Base-by-base conservation (phyloP, 495 filamentous ascomycete species). In the Neurospora sp. region DNA sequence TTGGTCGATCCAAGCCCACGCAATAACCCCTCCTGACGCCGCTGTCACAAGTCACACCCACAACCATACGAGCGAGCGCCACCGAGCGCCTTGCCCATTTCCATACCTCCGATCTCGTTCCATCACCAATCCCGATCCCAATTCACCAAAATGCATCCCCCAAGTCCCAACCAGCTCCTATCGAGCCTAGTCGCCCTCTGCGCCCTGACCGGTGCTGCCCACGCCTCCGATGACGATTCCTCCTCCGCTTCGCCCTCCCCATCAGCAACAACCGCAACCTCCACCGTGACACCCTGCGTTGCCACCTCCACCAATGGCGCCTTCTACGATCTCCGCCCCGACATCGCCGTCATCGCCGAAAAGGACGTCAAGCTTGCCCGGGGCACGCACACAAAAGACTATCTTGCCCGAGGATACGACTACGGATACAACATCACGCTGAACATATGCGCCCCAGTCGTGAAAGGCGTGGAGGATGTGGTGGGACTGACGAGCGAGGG, bases 341-440 rank as follows among this genome's bases (percentile, higher is more conserved):
- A 98, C 73, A 88, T 87, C 18, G 85, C 89, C 20, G 84, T 88
- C 9, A 73, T 78, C 71, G 75, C 84, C 41, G 91, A 79, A 82
- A 88, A 75, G 84, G 89, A 74, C 69, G 83, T 75, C 48, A 65
- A 65, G 53, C 53, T 65, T 16, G 22, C 14, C 27, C 53, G 53
- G 14, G 53, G 53, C 7, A 65, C 14, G 3, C 82, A 73, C 8
- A 84, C 85, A n/a, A 83, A 89, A 45, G 94, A 94, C 85, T 98
- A 94, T 90, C 84, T 89, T 65, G 92, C 92, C 9, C 89, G 86
- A 73, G 96, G 96, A 35, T 92, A 91, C 76, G 94, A 97, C 79
- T 94, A 96, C 78, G 86, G 86, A 35, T 88, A 91, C 16, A 98
- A 98, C 82, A 98, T 99, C 79, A 98, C 94, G 1, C 79, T 99